Percentiles rank a stretch among this genome's conserved stretches.
Conservation (phyloP, 768 basidiomycete species). For the Xerocomellus chrysenteron region DNA sequence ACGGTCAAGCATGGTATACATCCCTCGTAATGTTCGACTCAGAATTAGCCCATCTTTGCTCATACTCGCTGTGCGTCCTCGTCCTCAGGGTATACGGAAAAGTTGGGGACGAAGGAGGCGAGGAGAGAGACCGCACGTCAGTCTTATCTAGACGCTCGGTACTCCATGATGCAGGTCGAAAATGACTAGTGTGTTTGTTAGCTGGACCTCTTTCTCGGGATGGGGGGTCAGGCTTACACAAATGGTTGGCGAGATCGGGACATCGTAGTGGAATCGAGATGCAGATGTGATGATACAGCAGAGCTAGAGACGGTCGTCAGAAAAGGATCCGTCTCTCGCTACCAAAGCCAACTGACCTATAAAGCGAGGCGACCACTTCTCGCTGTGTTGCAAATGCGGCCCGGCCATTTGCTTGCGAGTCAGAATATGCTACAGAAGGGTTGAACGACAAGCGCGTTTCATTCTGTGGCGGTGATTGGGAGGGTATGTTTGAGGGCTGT, state of each 20-base stretch:
- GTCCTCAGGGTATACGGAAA: constrained; percentile 1
- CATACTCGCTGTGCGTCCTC: constrained; percentile 1
- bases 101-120: neutral
- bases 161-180: constrained; percentile 6
- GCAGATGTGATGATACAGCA: constrained; percentile 51
- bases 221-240: constrained; percentile 20
- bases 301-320: constrained; percentile 37
- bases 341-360: constrained; percentile 45
- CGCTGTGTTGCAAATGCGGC: constrained; percentile 6
- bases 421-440: constrained; percentile 48
- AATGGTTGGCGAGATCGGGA: constrained; percentile 10
- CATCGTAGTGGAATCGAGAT: constrained; percentile 9
- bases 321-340: neutral
- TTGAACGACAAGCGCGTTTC: constrained; percentile 38
- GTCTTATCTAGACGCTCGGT: constrained; percentile 2
- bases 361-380: constrained; percentile 44
- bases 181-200: constrained; percentile 8
- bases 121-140: neutral
- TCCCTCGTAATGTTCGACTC: constrained; percentile 21
- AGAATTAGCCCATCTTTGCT: constrained; percentile 25
- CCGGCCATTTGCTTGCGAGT: constrained; percentile 11
- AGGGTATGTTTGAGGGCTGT: constrained; percentile 17
- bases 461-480: constrained; percentile 9
- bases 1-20: constrained; percentile 15
- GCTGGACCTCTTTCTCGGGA: neutral